Evolutionary conservation across 1,284 basidiomycete genomes (phyloP).

Genomic region (Austroboletus novae-zelandiae): DNA sequence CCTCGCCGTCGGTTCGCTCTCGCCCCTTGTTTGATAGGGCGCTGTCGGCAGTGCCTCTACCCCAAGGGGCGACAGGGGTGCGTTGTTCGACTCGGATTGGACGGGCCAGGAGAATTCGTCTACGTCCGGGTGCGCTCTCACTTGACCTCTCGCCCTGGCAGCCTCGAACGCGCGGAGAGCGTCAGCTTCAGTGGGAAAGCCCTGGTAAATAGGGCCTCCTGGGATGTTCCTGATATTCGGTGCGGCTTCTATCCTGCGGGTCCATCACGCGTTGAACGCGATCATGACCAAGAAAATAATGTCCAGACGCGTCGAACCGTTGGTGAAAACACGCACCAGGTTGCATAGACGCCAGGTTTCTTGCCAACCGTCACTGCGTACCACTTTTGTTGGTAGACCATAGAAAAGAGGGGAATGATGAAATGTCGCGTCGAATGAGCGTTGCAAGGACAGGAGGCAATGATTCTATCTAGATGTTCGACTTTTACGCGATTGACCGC

Average conservation of each 20-base stretch:
- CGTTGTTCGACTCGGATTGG: constrained; percentile 3
- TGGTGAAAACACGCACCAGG: constrained; percentile 39
- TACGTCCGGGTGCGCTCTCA: constrained; percentile 15
- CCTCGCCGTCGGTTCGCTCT: background rate
- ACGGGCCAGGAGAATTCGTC: background rate
- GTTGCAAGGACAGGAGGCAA: constrained; percentile 25
- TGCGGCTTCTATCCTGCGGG: constrained; percentile 43
- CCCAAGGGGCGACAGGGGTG: constrained; percentile 12
- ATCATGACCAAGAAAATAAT: constrained; percentile 1
- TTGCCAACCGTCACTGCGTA: constrained; percentile 48
- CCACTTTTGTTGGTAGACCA: constrained; percentile 38
- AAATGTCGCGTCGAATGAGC: constrained; percentile 1
- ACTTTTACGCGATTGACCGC: constrained; percentile 5
- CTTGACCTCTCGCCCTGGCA: constrained; percentile 26
- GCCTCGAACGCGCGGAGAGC: constrained; percentile 41
- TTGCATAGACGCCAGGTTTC: constrained; percentile 43
- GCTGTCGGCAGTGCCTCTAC: constrained; percentile 13
- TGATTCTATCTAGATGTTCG: constrained; percentile 15
- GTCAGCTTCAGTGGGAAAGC: constrained; percentile 42
- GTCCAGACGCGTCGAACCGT: constrained; percentile 3
- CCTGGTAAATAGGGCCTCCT: constrained; percentile 40
- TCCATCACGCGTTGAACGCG: background rate
- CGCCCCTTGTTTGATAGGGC: constrained; percentile 8
- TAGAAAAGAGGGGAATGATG: constrained; percentile 13
- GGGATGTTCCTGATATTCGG: constrained; percentile 41